A percentile compares a stretch with the other conserved stretches of the same genome.
phyloP scores from a whole-genome alignment of 73 alveolate species.

The Paraurostyla sp. region DNA sequence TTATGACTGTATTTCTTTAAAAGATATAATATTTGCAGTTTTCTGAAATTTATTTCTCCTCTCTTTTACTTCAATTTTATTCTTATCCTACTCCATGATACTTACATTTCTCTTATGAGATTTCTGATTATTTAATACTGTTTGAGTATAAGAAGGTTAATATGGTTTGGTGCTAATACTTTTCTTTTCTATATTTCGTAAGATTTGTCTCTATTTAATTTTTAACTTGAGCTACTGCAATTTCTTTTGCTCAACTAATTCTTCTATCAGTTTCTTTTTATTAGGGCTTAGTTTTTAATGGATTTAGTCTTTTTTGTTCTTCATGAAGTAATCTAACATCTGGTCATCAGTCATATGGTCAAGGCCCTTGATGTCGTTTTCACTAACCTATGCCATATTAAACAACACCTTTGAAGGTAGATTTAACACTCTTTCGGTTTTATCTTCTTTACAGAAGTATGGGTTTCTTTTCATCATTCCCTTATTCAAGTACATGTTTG shows the following conservation, averaged over 20 bases:
- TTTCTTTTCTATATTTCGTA: neutral
- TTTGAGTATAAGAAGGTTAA: too few relatives aligned
- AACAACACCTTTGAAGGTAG: conserved; percentile 15
- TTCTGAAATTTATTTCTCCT: too few relatives aligned
- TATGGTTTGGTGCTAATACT: too few relatives aligned
- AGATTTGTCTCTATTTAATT: neutral
- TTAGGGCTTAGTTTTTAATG: too few relatives aligned
- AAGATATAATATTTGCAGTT: too few relatives aligned
- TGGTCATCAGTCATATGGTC: neutral
- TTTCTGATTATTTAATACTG: too few relatives aligned
- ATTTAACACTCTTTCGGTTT: neutral
- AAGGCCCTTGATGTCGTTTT: neutral
- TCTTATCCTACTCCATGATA: too few relatives aligned
- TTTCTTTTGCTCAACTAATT: neutral
- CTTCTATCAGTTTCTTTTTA: neutral
- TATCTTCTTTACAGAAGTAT: conserved; percentile 21
- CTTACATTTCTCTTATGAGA: too few relatives aligned
- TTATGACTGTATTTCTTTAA: too few relatives aligned
- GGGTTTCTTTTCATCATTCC: neutral
- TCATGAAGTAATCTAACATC: neutral
- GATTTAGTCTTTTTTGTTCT: neutral
- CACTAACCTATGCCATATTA: conserved; percentile 17
- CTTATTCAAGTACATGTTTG: neutral
- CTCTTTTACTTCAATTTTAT: too few relatives aligned
- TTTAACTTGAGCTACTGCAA: neutral